A percentile compares a stretch with the other conserved stretches of the same genome.
Conservation (phyloP, 768 basidiomycete genomes). For the Termitomyces bulborhizus region DNA sequence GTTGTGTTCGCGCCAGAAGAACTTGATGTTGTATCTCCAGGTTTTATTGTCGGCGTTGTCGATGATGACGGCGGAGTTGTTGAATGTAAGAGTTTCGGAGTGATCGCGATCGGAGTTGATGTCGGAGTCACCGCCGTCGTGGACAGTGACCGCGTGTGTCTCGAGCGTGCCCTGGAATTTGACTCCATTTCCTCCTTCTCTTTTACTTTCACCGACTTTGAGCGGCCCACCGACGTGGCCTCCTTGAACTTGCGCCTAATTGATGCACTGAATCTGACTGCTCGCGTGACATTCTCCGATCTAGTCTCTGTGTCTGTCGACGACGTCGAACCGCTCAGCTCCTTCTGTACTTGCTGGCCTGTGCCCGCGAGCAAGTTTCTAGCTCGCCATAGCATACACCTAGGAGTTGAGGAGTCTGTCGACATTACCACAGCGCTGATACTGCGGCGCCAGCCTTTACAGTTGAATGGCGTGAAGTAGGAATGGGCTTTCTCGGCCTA, state of each 20-base stretch:
- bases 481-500: constrained; percentile 1
- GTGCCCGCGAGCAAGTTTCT: constrained; percentile 27
- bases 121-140: constrained; percentile 5
- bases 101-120: constrained; percentile 1
- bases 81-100: constrained; percentile 5
- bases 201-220: constrained; percentile 17
- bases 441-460: background rate
- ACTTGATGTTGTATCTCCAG: background rate
- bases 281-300: constrained; percentile 1
- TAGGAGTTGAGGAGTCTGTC: constrained; percentile 5
- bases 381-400: constrained; percentile 30
- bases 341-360: constrained; percentile 19
- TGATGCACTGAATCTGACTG: constrained; percentile 21
- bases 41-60: background rate
- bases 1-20: background rate
- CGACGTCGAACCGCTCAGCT: constrained; percentile 11
- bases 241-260: constrained; percentile 29
- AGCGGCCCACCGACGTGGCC: constrained; percentile 24
- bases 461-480: background rate
- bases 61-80: background rate
- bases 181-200: background rate
- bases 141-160: constrained; percentile 9
- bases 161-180: background rate
- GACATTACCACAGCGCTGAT: background rate
- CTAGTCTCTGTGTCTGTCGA: constrained; percentile 4